Base-by-base conservation (phyloP, 257 asterid genomes). In the Plantago major region DNA sequence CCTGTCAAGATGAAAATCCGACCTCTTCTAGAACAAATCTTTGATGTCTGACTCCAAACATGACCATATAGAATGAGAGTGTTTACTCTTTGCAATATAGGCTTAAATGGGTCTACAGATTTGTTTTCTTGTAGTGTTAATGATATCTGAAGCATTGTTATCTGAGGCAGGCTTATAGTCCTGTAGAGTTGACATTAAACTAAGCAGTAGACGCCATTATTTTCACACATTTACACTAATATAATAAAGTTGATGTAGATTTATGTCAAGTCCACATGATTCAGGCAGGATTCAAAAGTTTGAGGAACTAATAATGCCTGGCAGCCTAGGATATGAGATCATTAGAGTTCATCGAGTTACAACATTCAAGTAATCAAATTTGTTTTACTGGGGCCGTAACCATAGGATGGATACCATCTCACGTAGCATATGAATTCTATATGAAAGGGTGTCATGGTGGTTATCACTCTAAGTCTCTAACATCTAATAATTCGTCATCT, bases 1-100 rank as follows among this genome's bases (percentile, higher is more conserved):
- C 42, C 63, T 63, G 51, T 22, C 37, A 9, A 13, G 49, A 55
- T 0, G 12, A 44, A 15, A 48, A 64, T 60, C 61, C 28, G 50
- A 37, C 17, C 38, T 26, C 11, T 16, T n/a, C n/a, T n/a, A n/a
- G n/a, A n/a, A n/a, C n/a, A n/a, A 58, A 30, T 5, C 15, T 56
- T 47, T 9, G 42, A 50, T 17, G 38, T 11, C 55, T 45, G 62
- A 14, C 63, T 40, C 60, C 46, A 49, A 49, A 7, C 9, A 5
- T 2, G 19, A 48, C 5, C 7, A 2, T 47, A 4, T 47, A 6
- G 17, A 15, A 48, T 47, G 53, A 19, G 17, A 8, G 57, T n/a
- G n/a, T n/a, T n/a, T n/a, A n/a, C n/a, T n/a, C n/a, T n/a, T n/a
- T n/a, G n/a, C n/a, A n/a, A n/a, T n/a, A n/a, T n/a, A 49, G 53